Conservation (phyloP, 768 basidiomycete species). For the Tylopilus sp. region DNA sequence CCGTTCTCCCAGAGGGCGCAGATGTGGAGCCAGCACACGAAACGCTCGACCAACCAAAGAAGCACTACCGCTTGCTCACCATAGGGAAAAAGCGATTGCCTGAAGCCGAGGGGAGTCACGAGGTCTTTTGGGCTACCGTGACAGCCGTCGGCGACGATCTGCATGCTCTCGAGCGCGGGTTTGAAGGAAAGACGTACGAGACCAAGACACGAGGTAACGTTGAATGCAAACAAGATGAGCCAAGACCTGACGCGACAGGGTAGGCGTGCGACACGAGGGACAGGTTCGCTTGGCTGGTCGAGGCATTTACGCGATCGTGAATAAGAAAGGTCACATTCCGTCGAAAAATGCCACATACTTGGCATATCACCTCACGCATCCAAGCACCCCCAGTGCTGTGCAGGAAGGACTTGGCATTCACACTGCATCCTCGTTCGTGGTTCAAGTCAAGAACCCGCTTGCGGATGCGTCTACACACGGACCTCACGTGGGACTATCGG, state of each 20-base stretch:
- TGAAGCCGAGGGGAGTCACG: conserved; percentile 34
- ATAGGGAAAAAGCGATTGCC: conserved; percentile 57
- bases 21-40: conserved; percentile 28
- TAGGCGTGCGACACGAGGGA: conserved; percentile 51
- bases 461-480: conserved; percentile 33
- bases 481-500: conserved; percentile 11
- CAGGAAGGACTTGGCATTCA: conserved; percentile 55
- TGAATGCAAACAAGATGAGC: not conserved
- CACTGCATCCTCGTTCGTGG: conserved; percentile 48
- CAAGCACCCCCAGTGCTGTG: conserved; percentile 46
- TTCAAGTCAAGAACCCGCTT: conserved; percentile 55
- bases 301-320: conserved; percentile 59
- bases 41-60: conserved; percentile 20
- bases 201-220: conserved; percentile 55
- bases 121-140: conserved; percentile 42
- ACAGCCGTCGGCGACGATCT: conserved; percentile 33
- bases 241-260: not conserved
- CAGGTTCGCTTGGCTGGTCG: conserved; percentile 52
- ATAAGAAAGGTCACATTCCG: conserved; percentile 40
- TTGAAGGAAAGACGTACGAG: conserved; percentile 35
- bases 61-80: conserved; percentile 38
- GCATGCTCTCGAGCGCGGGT: not conserved
- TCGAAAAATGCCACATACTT: conserved; percentile 51
- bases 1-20: conserved; percentile 33
- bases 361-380: conserved; percentile 58